phyloP scores from a whole-genome alignment of 2,329 filamentous ascomycete species.

The Bipolaris victoriae region DNA sequence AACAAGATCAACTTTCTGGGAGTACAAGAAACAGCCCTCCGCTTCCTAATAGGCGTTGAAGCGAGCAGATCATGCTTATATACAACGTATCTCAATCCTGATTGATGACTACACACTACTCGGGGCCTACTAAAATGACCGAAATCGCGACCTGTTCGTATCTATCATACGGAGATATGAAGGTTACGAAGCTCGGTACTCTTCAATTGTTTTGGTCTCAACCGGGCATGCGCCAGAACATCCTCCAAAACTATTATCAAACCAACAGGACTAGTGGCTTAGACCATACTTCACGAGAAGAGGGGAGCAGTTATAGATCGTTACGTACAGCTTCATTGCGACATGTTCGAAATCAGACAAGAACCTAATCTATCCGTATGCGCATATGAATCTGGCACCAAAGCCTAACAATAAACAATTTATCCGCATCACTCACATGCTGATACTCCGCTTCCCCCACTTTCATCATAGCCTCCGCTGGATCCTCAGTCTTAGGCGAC shows the following conservation, averaged over 20 bases:
- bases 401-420: slow-evolving; percentile 26
- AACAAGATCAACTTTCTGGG: slow-evolving; percentile 4
- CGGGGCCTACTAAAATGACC: background rate
- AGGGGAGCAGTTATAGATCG: background rate
- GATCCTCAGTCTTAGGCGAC: slow-evolving; percentile 18
- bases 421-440: slow-evolving; percentile 24
- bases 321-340: background rate
- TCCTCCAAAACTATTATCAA: background rate
- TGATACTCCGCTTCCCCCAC: slow-evolving; percentile 27
- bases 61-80: background rate
- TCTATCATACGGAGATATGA: background rate
- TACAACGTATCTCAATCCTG: background rate
- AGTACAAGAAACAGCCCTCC: background rate
- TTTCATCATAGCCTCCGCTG: slow-evolving; percentile 15
- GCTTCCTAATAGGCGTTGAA: background rate
- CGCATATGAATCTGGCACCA: slow-evolving; percentile 35
- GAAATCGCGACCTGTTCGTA: background rate
- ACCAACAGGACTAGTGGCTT: background rate
- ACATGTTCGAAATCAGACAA: background rate
- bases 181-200: background rate
- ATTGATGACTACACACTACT: background rate
- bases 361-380: slow-evolving; percentile 6
- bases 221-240: background rate
- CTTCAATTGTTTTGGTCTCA: background rate
- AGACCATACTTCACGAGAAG: background rate